Evolutionary conservation across 768 basidiomycete genomes (phyloP).

Genomic region (Leccinellum albellum): DNA sequence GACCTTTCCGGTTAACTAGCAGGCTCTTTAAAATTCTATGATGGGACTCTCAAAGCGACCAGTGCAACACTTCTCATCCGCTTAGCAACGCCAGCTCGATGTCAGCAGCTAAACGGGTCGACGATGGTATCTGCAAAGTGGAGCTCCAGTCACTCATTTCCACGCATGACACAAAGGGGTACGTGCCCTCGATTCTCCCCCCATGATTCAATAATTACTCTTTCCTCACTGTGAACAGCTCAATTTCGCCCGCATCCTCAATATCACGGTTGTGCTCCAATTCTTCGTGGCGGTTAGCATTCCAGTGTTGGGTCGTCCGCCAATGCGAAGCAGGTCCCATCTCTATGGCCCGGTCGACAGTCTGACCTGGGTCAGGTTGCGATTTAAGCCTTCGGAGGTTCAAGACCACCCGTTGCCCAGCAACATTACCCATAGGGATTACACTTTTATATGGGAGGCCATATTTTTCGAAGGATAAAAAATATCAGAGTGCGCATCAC

Average conservation of each 20-base stretch:
- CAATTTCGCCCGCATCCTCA: neutral
- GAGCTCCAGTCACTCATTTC: neutral
- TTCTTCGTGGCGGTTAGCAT: neutral
- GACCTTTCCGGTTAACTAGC: neutral
- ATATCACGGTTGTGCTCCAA: neutral
- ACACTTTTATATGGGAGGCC: neutral
- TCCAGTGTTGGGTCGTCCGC: neutral
- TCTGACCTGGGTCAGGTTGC: neutral
- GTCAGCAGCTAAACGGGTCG: neutral
- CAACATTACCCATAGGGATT: conserved; percentile 8
- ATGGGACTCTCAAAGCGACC: neutral
- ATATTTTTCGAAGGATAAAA: too few relatives aligned
- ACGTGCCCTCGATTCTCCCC: neutral
- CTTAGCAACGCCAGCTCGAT: too few relatives aligned
- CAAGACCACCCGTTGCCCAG: conserved; percentile 18
- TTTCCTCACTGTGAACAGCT: neutral
- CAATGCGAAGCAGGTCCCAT: neutral
- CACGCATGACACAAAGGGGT: neutral
- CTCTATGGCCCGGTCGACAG: too few relatives aligned
- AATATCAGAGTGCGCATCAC: neutral
- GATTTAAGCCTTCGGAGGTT: conserved; percentile 8
- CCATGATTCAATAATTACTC: neutral
- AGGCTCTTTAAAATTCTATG: neutral
- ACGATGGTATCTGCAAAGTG: neutral
- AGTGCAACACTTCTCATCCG: too few relatives aligned